Evolutionary conservation across 108 stramenopile species (phyloP).

Genomic region (Poteriospumella lacustris): DNA sequence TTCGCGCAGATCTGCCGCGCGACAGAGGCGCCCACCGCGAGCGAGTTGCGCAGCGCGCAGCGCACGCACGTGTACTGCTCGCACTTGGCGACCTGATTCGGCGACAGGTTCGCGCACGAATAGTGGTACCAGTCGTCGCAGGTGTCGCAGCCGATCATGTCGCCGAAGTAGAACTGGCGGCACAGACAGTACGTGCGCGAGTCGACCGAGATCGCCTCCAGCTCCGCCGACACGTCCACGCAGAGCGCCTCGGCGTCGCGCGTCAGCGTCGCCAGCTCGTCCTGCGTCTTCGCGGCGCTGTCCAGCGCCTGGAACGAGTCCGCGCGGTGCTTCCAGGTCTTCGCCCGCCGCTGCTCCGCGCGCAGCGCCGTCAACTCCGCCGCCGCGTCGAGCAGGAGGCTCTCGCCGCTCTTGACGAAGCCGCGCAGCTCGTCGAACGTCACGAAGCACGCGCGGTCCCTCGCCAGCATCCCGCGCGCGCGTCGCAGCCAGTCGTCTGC

Average conservation of each 20-base stretch:
- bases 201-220: background rate
- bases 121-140: background rate
- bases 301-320: too few species aligned
- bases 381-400: background rate
- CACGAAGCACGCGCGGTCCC: background rate
- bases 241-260: background rate
- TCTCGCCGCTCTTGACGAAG: background rate
- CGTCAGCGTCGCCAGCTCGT: too few species aligned
- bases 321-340: conserved; percentile 1
- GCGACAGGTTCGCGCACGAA: background rate
- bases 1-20: background rate
- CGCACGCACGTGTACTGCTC: background rate
- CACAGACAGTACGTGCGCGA: background rate
- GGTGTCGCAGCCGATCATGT: background rate
- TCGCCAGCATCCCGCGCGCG: background rate
- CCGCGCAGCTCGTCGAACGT: background rate
- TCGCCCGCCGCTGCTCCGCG: background rate
- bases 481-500: background rate
- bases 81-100: background rate
- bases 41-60: background rate
- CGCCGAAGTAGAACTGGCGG: background rate
- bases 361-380: background rate
- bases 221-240: background rate
- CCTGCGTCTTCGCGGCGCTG: too few species aligned
- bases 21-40: background rate